Evolutionary conservation across 805 yeast species (phyloP), one percentile per base, ranked within the genome.

Genomic region (Starmerella davenportii): DNA sequence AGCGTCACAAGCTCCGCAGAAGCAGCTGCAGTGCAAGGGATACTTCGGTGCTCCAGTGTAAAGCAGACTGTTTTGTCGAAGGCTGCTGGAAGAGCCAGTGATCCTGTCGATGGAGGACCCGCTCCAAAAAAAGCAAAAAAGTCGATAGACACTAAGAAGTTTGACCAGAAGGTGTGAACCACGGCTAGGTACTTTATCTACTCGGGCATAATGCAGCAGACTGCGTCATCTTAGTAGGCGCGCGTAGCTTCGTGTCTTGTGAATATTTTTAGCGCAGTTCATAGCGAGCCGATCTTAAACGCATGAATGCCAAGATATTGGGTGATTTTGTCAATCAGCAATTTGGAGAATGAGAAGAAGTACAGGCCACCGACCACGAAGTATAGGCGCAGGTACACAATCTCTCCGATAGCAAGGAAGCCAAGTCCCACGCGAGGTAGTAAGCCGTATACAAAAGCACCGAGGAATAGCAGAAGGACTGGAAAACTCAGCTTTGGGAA

Each of bases 261-360:
- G 25, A 11, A 7, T 7, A 7, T 23, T 23, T 23, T 23, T 23
- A 11, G 25, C 25, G 25, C 11, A 23, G 25, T 30, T 38, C 13
- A 24, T 4, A 9, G 21, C 30, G 34, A 21, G 19, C 24, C 40
- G 51, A 82, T 79, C 25, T 77, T 68, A 50, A 85, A 69, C 5
- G 93, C 90, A 59, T 74, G 78, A 47, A 87, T 84, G 54, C 82
- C 95, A 50, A 87, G 64, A 53, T 71, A 84, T 45, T 74, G 84
- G 58, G 74, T 70, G 50, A 87, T 74, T 50, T 80, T 74, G 47
- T 80, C 90, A 34, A 74, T 65, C 36, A 87, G 73, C 51, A 81
- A 77, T 60, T 24, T 70, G 63, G 64, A 78, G 80, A 51, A 81
- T 60, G 21, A 79, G 78, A 44, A 72, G 52, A 43, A 84, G 66